A percentile compares a stretch with the other conserved stretches of the same genome.
Evolutionary conservation across 2,329 filamentous ascomycete genomes (phyloP).

Genomic region (Diplodia seriata): DNA sequence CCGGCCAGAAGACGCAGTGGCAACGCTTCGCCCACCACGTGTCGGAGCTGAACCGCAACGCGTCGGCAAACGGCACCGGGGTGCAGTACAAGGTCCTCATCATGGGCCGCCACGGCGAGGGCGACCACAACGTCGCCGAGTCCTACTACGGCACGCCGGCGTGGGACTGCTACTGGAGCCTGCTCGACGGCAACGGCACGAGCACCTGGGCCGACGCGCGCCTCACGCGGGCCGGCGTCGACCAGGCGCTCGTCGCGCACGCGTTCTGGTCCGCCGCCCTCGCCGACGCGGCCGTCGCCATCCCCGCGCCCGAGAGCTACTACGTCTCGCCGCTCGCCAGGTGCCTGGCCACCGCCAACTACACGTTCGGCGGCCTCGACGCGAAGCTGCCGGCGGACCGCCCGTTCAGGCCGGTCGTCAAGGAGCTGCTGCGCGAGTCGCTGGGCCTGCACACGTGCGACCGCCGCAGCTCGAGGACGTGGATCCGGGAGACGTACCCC

Average conservation of each 20-base stretch:
- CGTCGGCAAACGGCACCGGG: conserved; percentile 43
- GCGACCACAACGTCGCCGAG: conserved; percentile 70
- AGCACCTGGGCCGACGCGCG: conserved; percentile 68
- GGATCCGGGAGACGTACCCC: conserved; percentile 62
- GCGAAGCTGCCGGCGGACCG: conserved; percentile 54
- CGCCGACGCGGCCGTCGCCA: conserved; percentile 56
- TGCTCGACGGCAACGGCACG: conserved; percentile 69
- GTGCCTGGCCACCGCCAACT: conserved; percentile 67
- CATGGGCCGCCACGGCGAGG: conserved; percentile 74
- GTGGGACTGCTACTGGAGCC: conserved; percentile 75
- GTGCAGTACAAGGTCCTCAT: conserved; percentile 71
- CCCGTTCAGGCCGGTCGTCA: conserved; percentile 66
- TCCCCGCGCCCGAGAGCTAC: conserved; percentile 68
- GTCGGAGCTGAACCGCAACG: conserved; percentile 59
- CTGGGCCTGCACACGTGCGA: conserved; percentile 75
- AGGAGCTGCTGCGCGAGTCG: conserved; percentile 70
- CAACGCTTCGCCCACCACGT: conserved; percentile 68
- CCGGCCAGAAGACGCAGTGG: conserved; percentile 64
- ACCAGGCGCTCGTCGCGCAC: conserved; percentile 65
- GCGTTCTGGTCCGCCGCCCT: conserved; percentile 65
- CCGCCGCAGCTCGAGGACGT: conserved; percentile 62
- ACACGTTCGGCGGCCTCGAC: conserved; percentile 64
- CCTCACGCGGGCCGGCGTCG: conserved; percentile 64
- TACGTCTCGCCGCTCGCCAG: conserved; percentile 70
- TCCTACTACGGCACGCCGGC: conserved; percentile 70